Evolutionary conservation across 2,329 filamentous ascomycete genomes (phyloP).

Genomic region (Mycosphaerella arachidis): DNA sequence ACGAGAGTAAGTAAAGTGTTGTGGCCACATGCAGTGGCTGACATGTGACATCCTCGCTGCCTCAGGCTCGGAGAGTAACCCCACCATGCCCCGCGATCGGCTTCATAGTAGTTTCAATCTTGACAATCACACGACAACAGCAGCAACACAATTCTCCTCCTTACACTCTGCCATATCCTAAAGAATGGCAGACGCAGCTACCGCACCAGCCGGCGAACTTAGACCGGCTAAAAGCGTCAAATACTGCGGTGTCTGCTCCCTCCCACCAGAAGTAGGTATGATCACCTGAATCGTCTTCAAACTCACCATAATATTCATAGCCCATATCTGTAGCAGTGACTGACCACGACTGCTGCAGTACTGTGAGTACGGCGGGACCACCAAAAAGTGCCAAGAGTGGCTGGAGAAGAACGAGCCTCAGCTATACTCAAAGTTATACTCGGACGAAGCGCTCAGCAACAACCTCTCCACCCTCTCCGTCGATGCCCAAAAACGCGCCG

Average conservation of each 20-base stretch:
- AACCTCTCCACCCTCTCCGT: slow-evolving; percentile 82
- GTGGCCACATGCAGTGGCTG: too few relatives aligned
- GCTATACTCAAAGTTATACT: slow-evolving; percentile 79
- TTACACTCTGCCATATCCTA: neutral
- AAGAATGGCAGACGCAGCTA: slow-evolving; percentile 31
- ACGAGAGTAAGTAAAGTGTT: too few relatives aligned
- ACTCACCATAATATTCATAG: neutral
- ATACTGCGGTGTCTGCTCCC: slow-evolving; percentile 63
- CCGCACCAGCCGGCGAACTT: slow-evolving; percentile 17
- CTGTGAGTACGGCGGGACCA: slow-evolving; percentile 95
- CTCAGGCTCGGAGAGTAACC: neutral
- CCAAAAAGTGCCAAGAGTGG: slow-evolving; percentile 97
- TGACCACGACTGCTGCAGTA: slow-evolving; percentile 56
- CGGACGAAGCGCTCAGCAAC: slow-evolving; percentile 67
- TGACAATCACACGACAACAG: neutral
- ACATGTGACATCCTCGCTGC: neutral
- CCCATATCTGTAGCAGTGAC: slow-evolving; percentile 1
- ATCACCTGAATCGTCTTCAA: slow-evolving; percentile 10
- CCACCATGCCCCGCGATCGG: slow-evolving; percentile 1
- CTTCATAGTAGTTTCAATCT: neutral
- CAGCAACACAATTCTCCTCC: neutral
- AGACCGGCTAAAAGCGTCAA: slow-evolving; percentile 50
- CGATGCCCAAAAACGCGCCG: slow-evolving; percentile 88
- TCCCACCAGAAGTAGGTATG: slow-evolving; percentile 63
- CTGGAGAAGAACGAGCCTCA: slow-evolving; percentile 68